Base-by-base conservation (phyloP, 441 rosid genomes). In the Jatropha podagrica region DNA sequence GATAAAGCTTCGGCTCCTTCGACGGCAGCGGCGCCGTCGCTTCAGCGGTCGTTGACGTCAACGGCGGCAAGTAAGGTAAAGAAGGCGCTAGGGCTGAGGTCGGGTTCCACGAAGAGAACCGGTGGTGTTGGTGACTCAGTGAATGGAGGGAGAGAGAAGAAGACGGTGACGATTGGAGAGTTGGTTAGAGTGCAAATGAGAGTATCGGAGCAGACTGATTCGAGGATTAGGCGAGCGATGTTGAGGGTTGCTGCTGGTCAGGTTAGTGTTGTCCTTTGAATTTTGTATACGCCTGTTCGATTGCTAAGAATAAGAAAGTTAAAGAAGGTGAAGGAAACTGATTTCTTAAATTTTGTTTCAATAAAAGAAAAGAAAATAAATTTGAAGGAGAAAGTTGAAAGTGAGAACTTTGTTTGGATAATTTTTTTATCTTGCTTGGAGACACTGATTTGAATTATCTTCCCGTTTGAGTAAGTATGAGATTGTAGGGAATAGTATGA, bases 31-130 rank as follows among this genome's bases (percentile, higher is more conserved):
- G 20, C 75, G 5, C 68, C 79, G 85, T n/a, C 91, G 18, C 74
- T 87, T 40, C 96, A 95, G 86, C 89, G 96, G 23, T 95, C 99
- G 59, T 85, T 94, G 63, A 92, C 99, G 38, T 88, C 97, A 10
- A 68, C 92, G 37, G 99, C 97, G n/a, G 94, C 99, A 0, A 94
- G 97, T 78, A 92, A 91, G 85, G 91, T 96, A 86, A 96, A 96
- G 92, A 94, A 88, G 80, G 96, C 97, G n/a, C 81, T 96, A 12
- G 97, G 99, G 51, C 83, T 96, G 82, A 90, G 78, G 76, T 65
- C 77, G 52, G 13, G 63, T 72, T 83, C 88, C 70, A 74, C 74
- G 54, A 88, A 56, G 74, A 83, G 82, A 56, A 54, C 23, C 55
- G 59, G 70, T 12, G 71, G 70, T 27, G 88, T 72, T n/a, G 88